Conservation (phyloP, 345 rosid species). For the Mangifera indica region DNA sequence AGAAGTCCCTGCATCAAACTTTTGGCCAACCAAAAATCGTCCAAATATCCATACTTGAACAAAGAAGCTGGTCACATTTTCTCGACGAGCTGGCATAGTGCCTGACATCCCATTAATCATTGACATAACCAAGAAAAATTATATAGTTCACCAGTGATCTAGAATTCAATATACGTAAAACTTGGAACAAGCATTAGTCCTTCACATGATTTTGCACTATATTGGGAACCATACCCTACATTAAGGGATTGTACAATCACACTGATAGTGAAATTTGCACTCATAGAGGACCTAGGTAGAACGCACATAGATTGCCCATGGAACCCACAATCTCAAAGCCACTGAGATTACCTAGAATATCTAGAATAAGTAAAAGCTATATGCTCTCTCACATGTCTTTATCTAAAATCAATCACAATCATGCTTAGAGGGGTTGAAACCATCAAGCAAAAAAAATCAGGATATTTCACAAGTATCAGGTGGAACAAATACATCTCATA, state of each 20-base stretch:
- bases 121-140: not conserved
- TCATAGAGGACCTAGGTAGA: not conserved
- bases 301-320: not conserved
- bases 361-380: not conserved
- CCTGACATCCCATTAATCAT: slow-evolving; percentile 14
- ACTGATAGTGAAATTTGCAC: not conserved
- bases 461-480: slow-evolving; percentile 10
- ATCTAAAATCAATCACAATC: not conserved
- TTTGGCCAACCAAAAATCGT: not conserved
- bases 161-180: slow-evolving; percentile 1
- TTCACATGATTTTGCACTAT: not conserved
- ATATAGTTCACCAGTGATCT: not conserved
- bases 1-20: not conserved
- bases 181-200: not conserved
- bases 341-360: not conserved
- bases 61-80: not conserved
- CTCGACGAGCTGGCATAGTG: not conserved
- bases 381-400: not conserved
- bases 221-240: not conserved
- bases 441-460: not conserved
- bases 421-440: not conserved
- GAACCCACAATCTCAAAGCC: not conserved
- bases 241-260: not conserved
- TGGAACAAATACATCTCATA: slow-evolving; percentile 46
- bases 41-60: slow-evolving; percentile 3